Base-by-base conservation (phyloP, 768 basidiomycete genomes). In the Myochromella boudieri region DNA sequence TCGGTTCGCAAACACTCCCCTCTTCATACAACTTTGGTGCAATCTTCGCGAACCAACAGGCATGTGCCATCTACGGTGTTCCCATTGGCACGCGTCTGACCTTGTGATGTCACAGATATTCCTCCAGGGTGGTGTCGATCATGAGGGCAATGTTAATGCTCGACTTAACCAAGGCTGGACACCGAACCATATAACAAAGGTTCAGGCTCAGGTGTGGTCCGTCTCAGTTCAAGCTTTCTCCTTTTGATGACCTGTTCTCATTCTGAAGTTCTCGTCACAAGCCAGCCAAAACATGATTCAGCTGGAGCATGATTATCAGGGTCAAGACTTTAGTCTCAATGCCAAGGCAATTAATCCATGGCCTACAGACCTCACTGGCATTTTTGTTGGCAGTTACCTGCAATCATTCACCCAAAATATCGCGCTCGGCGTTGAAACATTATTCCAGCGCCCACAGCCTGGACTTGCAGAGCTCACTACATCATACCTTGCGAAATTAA, bases 1-100 rank as follows among this genome's bases (percentile, higher is more conserved):
- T 97, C 47, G 97, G 92, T 15, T 92, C 91, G 15, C 87, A 89
- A 65, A 81, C 84, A n/a, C 68, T 76, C 0, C 81, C 91, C 1
- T 80, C 95, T 11, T 87, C 87, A 24, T 99, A 99, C 69, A 94
- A 92, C 67, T 97, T 98, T 63, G 91, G 88, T 47, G 92, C 94
- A 8, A 80, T 97, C 41, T 97, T 87, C 69, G 94, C 89, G 11
- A 95, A 85, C 60, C 77, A 83, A 58, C 77, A 78, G 64, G 95
- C 97, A 58, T 41, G 65, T 57, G 24, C 39, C 14, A 42, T 42
- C 11, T 7, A 14, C 11, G 42, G 21, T 31, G 22, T 51, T 60
- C 45, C 53, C 55, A n/a, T 6, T 40, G 37, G 20, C 38, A 54
- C 68, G 69, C 42, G 36, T 61, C 51, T 48, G 15, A 49, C 55